A percentile compares a stretch with the other conserved stretches of the same genome.
These are phyloP conservation scores for Hyaloscypha bicolor DNA, from an alignment of 495 filamentous ascomycete species.

Conservation along the genomic window DNA sequence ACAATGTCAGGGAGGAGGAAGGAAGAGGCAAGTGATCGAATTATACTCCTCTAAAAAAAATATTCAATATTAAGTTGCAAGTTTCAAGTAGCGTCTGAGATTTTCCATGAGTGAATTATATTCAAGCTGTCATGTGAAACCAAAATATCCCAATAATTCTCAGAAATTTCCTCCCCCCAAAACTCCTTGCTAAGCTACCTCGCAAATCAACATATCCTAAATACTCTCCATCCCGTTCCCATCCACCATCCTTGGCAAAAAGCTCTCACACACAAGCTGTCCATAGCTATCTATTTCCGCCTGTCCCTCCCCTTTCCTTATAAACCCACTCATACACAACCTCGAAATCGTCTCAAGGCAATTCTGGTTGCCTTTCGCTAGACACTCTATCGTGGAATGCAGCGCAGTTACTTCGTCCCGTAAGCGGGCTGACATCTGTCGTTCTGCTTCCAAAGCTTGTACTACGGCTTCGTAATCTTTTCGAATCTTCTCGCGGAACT, in stretches of 20 bases:
- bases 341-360: neutral
- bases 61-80: too few species aligned
- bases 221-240: neutral
- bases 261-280: neutral
- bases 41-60: too few species aligned
- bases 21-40: neutral
- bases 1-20: slow-evolving; percentile 3
- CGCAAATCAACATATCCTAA: too few species aligned
- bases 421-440: neutral
- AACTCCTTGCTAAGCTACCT: too few species aligned
- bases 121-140: too few species aligned
- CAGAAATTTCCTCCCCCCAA: too few species aligned
- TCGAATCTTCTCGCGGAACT: neutral
- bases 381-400: neutral
- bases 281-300: neutral
- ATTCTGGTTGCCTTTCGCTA: neutral
- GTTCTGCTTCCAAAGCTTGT: neutral
- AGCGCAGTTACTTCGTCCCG: neutral
- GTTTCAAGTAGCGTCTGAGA: too few species aligned
- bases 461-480: neutral
- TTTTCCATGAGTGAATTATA: too few species aligned
- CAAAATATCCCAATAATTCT: too few species aligned
- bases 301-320: neutral
- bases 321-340: neutral
- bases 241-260: neutral